Conservation (phyloP, 73 alveolate species). For the Tetrahymena thermophila region DNA sequence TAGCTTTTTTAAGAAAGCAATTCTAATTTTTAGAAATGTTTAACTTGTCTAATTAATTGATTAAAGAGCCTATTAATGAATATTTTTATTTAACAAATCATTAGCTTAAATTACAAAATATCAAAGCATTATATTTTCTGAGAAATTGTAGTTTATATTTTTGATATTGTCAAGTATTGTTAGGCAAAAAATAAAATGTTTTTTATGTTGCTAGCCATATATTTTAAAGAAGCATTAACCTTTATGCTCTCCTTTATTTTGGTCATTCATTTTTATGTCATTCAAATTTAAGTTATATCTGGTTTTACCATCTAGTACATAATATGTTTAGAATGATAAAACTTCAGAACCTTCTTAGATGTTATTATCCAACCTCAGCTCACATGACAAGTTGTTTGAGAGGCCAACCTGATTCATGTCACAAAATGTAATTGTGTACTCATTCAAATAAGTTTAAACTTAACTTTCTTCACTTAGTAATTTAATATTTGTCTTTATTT, state of each 20-base stretch:
- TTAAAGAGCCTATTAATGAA: too few species aligned
- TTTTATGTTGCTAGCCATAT: not conserved
- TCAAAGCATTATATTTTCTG: not conserved
- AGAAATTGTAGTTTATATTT: not conserved
- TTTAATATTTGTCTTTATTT: not conserved
- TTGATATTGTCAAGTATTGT: not conserved
- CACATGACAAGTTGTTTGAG: not conserved
- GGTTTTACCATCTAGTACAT: not conserved
- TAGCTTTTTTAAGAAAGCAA: too few species aligned
- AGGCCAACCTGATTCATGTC: not conserved
- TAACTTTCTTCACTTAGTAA: not conserved
- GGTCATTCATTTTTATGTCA: not conserved
- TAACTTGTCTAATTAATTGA: too few species aligned
- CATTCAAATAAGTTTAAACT: not conserved
- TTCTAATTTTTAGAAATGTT: too few species aligned
- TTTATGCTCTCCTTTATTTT: not conserved
- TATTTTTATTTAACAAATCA: too few species aligned
- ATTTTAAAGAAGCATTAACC: not conserved
- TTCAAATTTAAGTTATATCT: not conserved
- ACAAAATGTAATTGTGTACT: not conserved
- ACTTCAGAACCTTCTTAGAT: not conserved
- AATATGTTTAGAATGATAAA: not conserved
- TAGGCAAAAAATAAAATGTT: not conserved
- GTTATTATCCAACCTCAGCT: not conserved
- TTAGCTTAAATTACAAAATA: not conserved